These are phyloP conservation scores for Fusarium buxicola DNA, from an alignment of 2,329 filamentous ascomycete species.

Conservation along the genomic window DNA sequence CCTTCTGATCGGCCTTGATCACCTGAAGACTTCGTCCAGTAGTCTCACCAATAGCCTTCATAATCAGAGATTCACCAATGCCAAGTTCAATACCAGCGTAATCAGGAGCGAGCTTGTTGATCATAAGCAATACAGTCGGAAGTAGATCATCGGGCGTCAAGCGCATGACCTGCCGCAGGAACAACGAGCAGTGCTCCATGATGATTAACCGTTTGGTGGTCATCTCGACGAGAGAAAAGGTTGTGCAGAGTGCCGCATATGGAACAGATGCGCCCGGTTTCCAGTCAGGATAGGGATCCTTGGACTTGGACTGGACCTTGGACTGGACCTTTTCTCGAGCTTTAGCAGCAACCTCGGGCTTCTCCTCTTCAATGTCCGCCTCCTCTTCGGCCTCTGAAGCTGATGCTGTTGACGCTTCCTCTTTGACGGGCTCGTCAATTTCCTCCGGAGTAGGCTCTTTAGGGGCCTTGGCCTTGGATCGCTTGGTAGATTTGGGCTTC, in stretches of 20 bases:
- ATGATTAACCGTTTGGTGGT: conserved; percentile 93
- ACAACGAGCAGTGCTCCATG: conserved; percentile 86
- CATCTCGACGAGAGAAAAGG: conserved; percentile 94
- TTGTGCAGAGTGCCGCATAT: conserved; percentile 93
- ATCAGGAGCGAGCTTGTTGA: conserved; percentile 96
- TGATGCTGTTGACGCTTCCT: conserved; percentile 48
- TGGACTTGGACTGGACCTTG: conserved; percentile 73
- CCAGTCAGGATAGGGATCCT: conserved; percentile 96
- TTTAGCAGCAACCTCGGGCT: conserved; percentile 78
- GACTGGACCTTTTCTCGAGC: conserved; percentile 84
- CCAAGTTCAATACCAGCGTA: conserved; percentile 96
- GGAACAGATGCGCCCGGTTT: conserved; percentile 88
- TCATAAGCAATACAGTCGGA: conserved; percentile 92
- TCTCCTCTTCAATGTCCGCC: conserved; percentile 66
- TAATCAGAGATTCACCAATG: conserved; percentile 98
- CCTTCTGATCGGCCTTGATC: conserved; percentile 95
- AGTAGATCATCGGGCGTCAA: conserved; percentile 89
- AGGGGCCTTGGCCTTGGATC: conserved; percentile 26
- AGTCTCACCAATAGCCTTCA: conserved; percentile 97
- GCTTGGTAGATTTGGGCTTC: conserved; percentile 42
- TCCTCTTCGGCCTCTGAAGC: conserved; percentile 60
- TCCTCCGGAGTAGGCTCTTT: conserved; percentile 29
- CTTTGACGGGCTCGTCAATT: conserved; percentile 44
- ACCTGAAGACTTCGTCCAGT: conserved; percentile 89
- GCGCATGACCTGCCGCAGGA: conserved; percentile 92